Evolutionary conservation across 2,329 filamentous ascomycete species (phyloP), one percentile per base, ranked within the genome.

Genomic region (Scedosporium dehoogii): DNA sequence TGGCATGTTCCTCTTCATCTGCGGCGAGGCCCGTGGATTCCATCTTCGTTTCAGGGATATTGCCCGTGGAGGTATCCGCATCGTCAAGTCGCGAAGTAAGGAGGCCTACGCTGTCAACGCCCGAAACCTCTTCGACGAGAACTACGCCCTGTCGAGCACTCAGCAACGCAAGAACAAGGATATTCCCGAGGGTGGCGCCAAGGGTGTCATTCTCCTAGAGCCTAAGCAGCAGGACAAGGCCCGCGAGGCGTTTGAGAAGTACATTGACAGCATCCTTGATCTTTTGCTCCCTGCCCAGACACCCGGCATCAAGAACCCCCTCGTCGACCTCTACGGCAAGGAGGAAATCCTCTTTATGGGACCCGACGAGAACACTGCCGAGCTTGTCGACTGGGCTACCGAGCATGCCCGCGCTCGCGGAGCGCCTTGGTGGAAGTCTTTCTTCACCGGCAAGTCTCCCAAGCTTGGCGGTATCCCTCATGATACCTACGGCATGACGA

Each of bases 81-180:
- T 99, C 66, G 94, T 99, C 76, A 97, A 97, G 81, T 97, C 93
- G 63, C 86, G 94, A 69, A 97, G 92, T 77, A 91, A 92, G 74
- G 94, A 99, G 75, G 91, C 92, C 2, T 99, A 97, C 73, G 85
- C 88, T 65, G 97, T 97, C 81, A 99, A 99, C 73, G 92, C 92
- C 44, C 89, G 94, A 64, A 96, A 92, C 63, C 83, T 99, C 66
- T 99, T 99, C 70, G 94, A 99, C 69, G 94, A 99, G 79, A 99
- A 99, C 78, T 99, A 99, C 77, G 96, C 94, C 66, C 84, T 99
- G 65, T 93, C 94, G 67, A 97, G 96, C 76, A 99, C 94, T 0
- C 94, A 99, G 77, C 94, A 99, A 78, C 91, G 94, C 72, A 99
- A 99, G 85, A 99, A 99, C 83, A 99, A 99, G 81, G 94, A 99